These are phyloP conservation scores for Starmerella cellae DNA, from an alignment of 805 yeast species.

Conservation along the genomic window DNA sequence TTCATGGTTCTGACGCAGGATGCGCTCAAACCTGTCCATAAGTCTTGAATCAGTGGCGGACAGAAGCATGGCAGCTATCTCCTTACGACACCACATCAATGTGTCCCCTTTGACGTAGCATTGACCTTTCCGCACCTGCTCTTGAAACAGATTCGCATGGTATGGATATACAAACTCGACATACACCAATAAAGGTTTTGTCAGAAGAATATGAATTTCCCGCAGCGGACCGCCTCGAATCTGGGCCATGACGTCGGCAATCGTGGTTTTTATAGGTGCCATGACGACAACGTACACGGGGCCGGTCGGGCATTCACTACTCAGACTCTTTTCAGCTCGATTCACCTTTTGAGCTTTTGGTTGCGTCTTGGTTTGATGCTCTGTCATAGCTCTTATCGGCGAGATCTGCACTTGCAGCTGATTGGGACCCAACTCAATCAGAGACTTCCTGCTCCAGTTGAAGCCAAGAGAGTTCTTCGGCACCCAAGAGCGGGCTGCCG, in stretches of 20 bases:
- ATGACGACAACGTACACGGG: not conserved
- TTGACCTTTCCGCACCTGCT: not conserved
- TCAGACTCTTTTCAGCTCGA: no score
- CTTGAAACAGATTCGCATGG: conserved; percentile 4
- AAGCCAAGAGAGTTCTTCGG: no score
- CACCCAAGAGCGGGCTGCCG: no score
- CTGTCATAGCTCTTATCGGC: no score
- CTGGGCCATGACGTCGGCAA: conserved; percentile 15
- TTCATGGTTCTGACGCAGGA: no score
- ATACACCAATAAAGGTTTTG: not conserved
- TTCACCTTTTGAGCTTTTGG: no score
- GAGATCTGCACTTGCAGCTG: no score
- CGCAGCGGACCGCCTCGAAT: conserved; percentile 20
- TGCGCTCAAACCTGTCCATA: no score
- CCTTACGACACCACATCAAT: not conserved
- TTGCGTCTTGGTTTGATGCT: no score
- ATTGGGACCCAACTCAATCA: no score
- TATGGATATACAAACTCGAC: conserved; percentile 3
- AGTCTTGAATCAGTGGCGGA: no score
- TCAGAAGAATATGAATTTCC: not conserved
- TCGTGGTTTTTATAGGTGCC: not conserved
- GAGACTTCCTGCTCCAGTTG: no score
- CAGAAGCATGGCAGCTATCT: not conserved
- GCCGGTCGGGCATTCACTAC: not conserved
- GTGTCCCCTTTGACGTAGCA: conserved; percentile 8